phyloP scores from a whole-genome alignment of 148 eudicot species.

The Camellia japonica region DNA sequence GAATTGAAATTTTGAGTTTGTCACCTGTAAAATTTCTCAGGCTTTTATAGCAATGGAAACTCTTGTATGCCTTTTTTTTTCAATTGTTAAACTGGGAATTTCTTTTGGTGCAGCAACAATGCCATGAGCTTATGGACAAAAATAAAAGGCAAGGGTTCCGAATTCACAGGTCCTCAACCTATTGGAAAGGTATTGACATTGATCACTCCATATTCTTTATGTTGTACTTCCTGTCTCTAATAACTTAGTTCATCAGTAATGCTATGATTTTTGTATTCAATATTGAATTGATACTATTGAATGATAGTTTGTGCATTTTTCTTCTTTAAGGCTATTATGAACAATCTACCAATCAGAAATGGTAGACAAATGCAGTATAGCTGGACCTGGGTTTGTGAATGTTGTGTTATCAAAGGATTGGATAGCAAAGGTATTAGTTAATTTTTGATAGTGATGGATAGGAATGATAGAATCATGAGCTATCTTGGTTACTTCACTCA shows the following conservation, averaged over 20 bases:
- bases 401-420: slow-evolving; percentile 62
- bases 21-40: background rate
- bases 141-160: slow-evolving; percentile 62
- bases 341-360: slow-evolving; percentile 81
- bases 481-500: background rate
- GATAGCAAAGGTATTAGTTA: slow-evolving; percentile 77
- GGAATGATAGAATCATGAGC: background rate
- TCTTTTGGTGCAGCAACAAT: slow-evolving; percentile 61
- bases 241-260: background rate
- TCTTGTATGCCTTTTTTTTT: slow-evolving; percentile 5
- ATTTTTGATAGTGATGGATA: background rate
- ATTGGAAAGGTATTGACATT: slow-evolving; percentile 62
- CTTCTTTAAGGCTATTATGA: slow-evolving; percentile 61
- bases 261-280: background rate
- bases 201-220: background rate
- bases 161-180: slow-evolving; percentile 64
- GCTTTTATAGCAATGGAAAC: background rate
- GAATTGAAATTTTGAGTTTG: background rate
- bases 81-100: slow-evolving; percentile 8
- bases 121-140: slow-evolving; percentile 81
- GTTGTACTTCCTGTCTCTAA: background rate
- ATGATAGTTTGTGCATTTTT: slow-evolving; percentile 1
- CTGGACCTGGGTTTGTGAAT: slow-evolving; percentile 97
- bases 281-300: background rate
- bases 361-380: slow-evolving; percentile 68